Evolutionary conservation across 2,329 filamentous ascomycete genomes (phyloP), one percentile per base, ranked within the genome.

Genomic region (Aspergillus viridinutans): DNA sequence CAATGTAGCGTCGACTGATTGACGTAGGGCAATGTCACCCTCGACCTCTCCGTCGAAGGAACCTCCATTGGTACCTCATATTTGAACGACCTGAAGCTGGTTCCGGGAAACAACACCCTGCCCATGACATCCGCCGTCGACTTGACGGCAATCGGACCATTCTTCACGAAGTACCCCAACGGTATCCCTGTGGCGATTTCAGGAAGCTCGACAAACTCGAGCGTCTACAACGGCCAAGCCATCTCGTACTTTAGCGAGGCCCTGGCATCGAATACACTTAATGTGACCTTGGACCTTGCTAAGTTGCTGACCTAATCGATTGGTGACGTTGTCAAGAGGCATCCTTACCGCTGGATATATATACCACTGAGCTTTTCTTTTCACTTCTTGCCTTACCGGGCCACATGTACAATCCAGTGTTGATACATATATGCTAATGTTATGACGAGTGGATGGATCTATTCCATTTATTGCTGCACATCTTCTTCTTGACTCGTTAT

Each of bases 181-280:
- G 66, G 82, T 4, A 60, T 86, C 1, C 80, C 81, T 2, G 64
- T 86, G 25, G 69, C 74, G 6, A 81, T 85, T 56, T 67, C 72
- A 1, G 83, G 81, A 0, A 80, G 80, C 42, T 76, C 73, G n/a
- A 78, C 75, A 0, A 80, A 80, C 40, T 76, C 73, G 20, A 78
- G 75, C 48, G 65, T 80, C 0, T 78, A 78, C 57, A 68, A 81
- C 45, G 82, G 80, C 2, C 57, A 81, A 63, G 74, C 80, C 49
- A 62, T 86, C 53, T 66, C 74, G 4, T 86, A 85, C 63, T 85
- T 81, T 62, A 78, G 80, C 58, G 69, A 74, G 28, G 81, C 83
- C 3, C 71, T 86, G 38, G 62, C 71, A 49, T 69, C 73, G 14
- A 82, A 81, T 49, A 73, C 68, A 2, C 67, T 85, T 43, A 69